Base-by-base conservation (phyloP, 805 yeast species). In the Suhomyces kilbournensis region DNA sequence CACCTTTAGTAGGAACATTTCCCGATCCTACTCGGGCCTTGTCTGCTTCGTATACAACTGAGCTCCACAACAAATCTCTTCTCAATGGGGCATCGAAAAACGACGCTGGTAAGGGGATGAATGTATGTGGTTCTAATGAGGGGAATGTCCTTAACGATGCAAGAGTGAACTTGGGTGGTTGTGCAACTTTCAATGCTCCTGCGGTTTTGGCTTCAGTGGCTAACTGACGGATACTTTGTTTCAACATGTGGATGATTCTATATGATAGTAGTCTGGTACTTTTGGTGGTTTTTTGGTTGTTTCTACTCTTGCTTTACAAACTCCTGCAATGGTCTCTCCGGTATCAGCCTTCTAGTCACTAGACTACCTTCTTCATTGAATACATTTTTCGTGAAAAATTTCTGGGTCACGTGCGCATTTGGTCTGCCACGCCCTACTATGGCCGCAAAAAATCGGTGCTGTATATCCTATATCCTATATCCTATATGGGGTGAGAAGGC, bases 1-100 rank as follows among this genome's bases (percentile, higher is more conserved):
- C 93, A 35, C 89, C 81, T 70, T 97, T 86, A 53, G 94, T 90
- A 35, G 90, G 86, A 30, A 94, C 96, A 63, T 86, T 86, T 1
- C 90, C 84, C 1, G 97, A 80, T 44, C 97, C 97, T 9, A 90
- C 97, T 69, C 97, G 84, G 57, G 84, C 84, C 57, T 82, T 83
- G 66, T 94, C 97, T 38, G 92, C 87, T 75, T 94, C 99, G 76
- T 79, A 90, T 2, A 89, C 88, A 30, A 90, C 97, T 1, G 98
- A 97, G 64, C 85, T 83, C 97, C 98, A 94, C 54, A 94, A 79
- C 30, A 92, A 71, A 69, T 94, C 99, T 69, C 97, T 84, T 71
- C 99, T 85, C 53, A 90, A 68, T 46, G 96, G 96, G 19, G 79
- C 76, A 53, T 84, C 85, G 43, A 94, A 74, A 38, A 91, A 76